Base-by-base conservation (phyloP, 306 rosid species). In the Alnus rubra region DNA sequence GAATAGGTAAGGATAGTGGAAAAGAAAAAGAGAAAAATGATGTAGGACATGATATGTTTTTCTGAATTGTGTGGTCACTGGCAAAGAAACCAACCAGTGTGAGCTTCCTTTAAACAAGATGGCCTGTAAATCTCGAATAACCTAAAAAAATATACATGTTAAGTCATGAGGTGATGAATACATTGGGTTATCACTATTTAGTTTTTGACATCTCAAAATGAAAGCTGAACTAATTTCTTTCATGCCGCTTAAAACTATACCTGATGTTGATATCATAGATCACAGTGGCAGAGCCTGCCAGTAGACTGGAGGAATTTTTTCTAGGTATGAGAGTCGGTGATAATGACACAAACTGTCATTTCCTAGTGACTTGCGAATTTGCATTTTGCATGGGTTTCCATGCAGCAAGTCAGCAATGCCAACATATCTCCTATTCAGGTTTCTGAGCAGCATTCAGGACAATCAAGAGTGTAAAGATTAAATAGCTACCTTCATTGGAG, bases 31-130 rank as follows among this genome's bases (percentile, higher is more conserved):
- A 54, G 31, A 16, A 3, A 31, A 8, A 51, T 54, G 62, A 48
- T 58, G 35, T 58, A 19, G 39, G 42, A 11, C 39, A 76, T 74
- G 10, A 60, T 63, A 33, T 75, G 55, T 52, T 50, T 54, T n/a
- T 48, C 39, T 69, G 16, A 51, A 64, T 78, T 74, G 50, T 74
- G 55, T 15, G 52, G 19, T 60, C 65, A 15, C 55, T 74, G 23
- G 39, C 51, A 70, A 78, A 64, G 12, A 67, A 85, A 64, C 39
- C 63, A 71, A 69, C 68, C 74, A 10, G 74, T 62, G 78, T 19
- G 54, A 31, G 44, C 75, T 69, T 74, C 76, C 10, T 73, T 73
- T 68, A 19, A 62, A 78, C 78, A 45, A 28, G 4, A 60, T 15
- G 54, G 62, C 50, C 70, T 31, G 56, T 60, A 60, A 80, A 76